Base-by-base conservation (phyloP, 2,329 filamentous ascomycete genomes). In the Alternaria sp. region DNA sequence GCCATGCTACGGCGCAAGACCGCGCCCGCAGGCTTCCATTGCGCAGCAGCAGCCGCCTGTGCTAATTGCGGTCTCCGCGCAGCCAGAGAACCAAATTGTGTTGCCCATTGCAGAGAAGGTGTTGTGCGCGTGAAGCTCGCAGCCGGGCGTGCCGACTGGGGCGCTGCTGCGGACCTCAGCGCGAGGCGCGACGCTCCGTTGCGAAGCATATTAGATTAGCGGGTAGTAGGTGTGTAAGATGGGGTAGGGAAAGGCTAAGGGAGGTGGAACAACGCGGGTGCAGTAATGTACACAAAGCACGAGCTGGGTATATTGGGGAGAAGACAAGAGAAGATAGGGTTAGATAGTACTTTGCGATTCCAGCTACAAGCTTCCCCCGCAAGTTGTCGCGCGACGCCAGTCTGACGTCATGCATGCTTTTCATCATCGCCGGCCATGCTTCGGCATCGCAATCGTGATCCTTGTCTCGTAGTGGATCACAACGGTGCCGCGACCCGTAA, bases 151-250 rank as follows among this genome's bases (percentile, higher is more conserved):
- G 73, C 67, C 52, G 73, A 62, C n/a, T 26, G 54, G 61, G 76
- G 70, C 47, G 72, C 68, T 25, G 72, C 67, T 43, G 81, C 65
- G 30, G 81, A 78, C 69, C 80, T 79, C 62, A 82, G 67, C 47
- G 79, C 75, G 53, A 80, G 69, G 65, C 83, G 80, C 62, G 80
- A 76, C 61, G 81, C 82, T 75, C 77, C 78, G 59, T 79, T 79
- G 69, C 83, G 82, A 70, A 84, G 77, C 82, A 84, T 83, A 54
- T 55, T 59, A 57, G 26, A 46, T 47, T 56, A 46, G 9, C n/a
- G 26, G 21, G 10, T 10, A 44, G 43, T 12, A 43, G 30, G 13
- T 30, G 12, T 13, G 28, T 10, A n/a, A n/a, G 43, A 12, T 21
- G 17, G 3, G 23, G 9, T 52, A 40, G 4, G 15, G 30, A 19